Conservation (phyloP, 176 grass and related monocot genomes). For the Musa beccarii region DNA sequence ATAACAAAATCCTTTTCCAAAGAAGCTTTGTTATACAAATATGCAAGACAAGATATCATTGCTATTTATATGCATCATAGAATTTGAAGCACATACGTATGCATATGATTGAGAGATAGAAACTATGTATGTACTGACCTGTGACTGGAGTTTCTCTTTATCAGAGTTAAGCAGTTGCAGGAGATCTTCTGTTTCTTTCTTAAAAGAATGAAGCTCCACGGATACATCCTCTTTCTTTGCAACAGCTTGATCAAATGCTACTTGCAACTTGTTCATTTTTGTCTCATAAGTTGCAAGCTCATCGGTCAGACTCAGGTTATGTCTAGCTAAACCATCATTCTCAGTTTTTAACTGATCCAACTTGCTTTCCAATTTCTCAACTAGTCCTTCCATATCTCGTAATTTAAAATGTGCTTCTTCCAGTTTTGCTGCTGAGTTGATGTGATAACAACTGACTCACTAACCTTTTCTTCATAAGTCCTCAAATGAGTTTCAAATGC, state of each 20-base stretch:
- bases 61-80: not conserved
- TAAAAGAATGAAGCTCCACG: constrained; percentile 36
- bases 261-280: constrained; percentile 65
- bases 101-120: constrained; percentile 7
- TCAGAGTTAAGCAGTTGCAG: constrained; percentile 26
- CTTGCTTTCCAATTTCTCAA: constrained; percentile 34
- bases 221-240: constrained; percentile 43
- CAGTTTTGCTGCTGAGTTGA: constrained; percentile 40
- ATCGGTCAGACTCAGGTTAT: constrained; percentile 48
- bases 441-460: not conserved
- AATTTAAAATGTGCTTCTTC: constrained; percentile 38
- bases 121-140: constrained; percentile 6
- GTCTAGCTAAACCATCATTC: constrained; percentile 46
- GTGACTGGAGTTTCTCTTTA: constrained; percentile 51
- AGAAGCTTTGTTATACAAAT: not conserved
- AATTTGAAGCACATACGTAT: not conserved
- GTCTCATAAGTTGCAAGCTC: constrained; percentile 45
- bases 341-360: constrained; percentile 36
- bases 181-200: constrained; percentile 46
- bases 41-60: constrained; percentile 4
- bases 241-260: constrained; percentile 33
- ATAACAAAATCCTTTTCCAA: not conserved
- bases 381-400: constrained; percentile 41
- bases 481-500: constrained; percentile 46
- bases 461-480: constrained; percentile 29